Conservation (phyloP, 371 early-diverging fungal species). For the Mortierella sp. region DNA sequence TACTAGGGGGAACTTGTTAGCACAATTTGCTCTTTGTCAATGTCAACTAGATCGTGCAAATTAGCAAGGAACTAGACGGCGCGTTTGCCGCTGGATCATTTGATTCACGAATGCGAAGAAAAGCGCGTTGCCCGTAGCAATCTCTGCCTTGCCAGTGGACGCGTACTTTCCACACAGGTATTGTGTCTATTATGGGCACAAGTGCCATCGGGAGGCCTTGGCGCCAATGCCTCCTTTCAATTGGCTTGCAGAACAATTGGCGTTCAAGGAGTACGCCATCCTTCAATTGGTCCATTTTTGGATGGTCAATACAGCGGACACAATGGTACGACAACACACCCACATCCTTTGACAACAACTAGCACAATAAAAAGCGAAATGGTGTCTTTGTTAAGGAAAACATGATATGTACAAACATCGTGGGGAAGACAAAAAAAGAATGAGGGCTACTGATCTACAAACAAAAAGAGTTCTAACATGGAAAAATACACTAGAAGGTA, state of each 20-base stretch:
- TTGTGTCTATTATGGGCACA: not conserved
- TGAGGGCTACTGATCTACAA: slow-evolving; percentile 3
- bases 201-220: not conserved
- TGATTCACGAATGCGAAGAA: not conserved
- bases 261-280: not conserved
- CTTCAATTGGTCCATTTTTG: slow-evolving; percentile 5
- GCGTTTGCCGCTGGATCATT: too few relatives aligned
- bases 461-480: not conserved
- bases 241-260: too few relatives aligned
- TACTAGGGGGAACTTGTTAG: too few relatives aligned
- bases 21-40: too few relatives aligned
- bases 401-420: slow-evolving; percentile 8
- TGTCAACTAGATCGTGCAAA: too few relatives aligned
- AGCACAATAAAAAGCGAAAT: not conserved
- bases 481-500: not conserved
- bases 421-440: not conserved
- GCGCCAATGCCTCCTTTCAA: not conserved
- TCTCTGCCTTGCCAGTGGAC: not conserved
- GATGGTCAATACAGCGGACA: not conserved
- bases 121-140: too few relatives aligned
- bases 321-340: not conserved
- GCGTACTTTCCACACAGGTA: not conserved
- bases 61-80: too few relatives aligned
- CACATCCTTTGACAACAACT: not conserved
- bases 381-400: not conserved